Percentiles rank a stretch among this genome's conserved stretches.
Evolutionary conservation across 129 eudicot genomes (phyloP).

Genomic region (Chrysanthemum makinoi): DNA sequence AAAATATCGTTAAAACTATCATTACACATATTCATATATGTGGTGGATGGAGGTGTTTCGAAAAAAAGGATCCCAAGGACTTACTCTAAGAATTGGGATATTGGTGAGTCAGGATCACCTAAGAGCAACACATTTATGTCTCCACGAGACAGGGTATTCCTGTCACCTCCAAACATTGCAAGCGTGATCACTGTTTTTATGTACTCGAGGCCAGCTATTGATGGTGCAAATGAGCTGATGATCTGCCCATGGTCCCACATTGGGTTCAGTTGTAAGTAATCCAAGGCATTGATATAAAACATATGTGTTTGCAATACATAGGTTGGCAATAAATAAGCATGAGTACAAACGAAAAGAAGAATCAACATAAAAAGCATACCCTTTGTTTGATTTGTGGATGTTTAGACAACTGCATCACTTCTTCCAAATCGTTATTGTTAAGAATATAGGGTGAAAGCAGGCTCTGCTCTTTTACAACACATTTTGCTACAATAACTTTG

Average conservation of each 20-base stretch:
- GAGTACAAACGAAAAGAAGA: too few relatives aligned
- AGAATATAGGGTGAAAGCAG: constrained; percentile 85
- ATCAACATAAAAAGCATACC: constrained; percentile 30
- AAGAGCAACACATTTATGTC: constrained; percentile 76
- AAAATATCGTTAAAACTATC: too few relatives aligned
- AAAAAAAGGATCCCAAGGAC: constrained; percentile 4
- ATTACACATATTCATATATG: neutral
- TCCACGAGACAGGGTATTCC: constrained; percentile 69
- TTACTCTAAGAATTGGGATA: constrained; percentile 86
- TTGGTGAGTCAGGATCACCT: constrained; percentile 93
- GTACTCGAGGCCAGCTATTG: constrained; percentile 82
- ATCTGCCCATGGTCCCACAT: constrained; percentile 37
- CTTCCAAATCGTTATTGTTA: constrained; percentile 79
- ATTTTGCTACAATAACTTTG: constrained; percentile 80
- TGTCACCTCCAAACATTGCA: constrained; percentile 92
- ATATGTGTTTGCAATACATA: too few relatives aligned
- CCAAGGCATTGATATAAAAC: too few relatives aligned
- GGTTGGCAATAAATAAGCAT: too few relatives aligned
- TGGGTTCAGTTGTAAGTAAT: too few relatives aligned
- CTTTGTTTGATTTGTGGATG: constrained; percentile 85
- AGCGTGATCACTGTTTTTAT: constrained; percentile 81
- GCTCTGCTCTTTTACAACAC: constrained; percentile 76
- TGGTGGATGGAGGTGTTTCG: neutral
- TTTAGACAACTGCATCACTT: constrained; percentile 67
- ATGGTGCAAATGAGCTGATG: constrained; percentile 80